Evolutionary conservation across 805 yeast species (phyloP), one percentile per base, ranked within the genome.

Genomic region (Sugiyamaella mastotermitis): DNA sequence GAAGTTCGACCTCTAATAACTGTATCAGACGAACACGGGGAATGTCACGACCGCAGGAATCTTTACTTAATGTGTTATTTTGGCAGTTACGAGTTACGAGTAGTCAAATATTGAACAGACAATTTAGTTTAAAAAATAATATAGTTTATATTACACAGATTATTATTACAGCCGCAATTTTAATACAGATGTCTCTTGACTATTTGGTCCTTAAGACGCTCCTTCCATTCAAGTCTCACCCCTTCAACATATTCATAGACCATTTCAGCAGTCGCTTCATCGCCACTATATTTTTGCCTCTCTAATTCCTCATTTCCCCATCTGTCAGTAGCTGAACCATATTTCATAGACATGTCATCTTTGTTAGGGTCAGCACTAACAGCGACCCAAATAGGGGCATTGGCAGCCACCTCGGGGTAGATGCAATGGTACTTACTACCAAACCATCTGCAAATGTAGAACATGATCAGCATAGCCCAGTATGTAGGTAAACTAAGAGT

Each of bases 341-440:
- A 75, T 50, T 78, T 77, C 37, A 78, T 64, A 15, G 65, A 64
- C 52, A 76, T 78, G n/a, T 55, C 57, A 26, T 56, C 49, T 13
- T 60, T 61, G 23, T 65, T 66, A 2, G 81, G 71, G 38, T 72
- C 70, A 0, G 79, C 76, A 25, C 67, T 43, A 4, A 68, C 53
- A 1, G 83, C 78, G 5, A 79, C 83, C 60, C 72, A 78, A 2
- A 85, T 69, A 1, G 92, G 85, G 1, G 97, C 85, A 55, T 83
- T 82, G 6, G 97, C 95, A 10, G 94, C 97, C 9, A 69, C 78
- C 60, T 87, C 85, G 1, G 97, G 95, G 21, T 80, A 72, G 30
- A 92, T 83, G 51, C 83, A 84, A 57, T 90, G 95, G 79, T 90
- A 83, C 11, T 82, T 81, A 4, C 94, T 81, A 1, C 98, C 98